Conservation (phyloP, 768 basidiomycete species). For the Stropharia rugosoannulata region DNA sequence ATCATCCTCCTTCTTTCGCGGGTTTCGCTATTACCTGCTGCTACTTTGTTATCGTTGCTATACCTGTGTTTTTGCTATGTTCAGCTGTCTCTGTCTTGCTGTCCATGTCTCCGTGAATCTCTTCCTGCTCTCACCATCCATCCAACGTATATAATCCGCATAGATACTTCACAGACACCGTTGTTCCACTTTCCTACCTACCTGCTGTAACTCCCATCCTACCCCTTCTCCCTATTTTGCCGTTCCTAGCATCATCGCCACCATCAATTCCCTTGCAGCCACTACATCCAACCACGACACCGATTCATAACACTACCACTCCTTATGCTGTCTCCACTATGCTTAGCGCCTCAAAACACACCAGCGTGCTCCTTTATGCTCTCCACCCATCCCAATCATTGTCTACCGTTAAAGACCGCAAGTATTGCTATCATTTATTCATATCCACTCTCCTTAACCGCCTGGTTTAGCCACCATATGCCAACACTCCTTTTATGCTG, state of each 20-base stretch:
- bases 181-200: too few species aligned
- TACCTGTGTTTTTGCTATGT: neutral
- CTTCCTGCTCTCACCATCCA: too few species aligned
- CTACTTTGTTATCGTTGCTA: too few species aligned
- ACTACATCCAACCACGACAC: neutral
- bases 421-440: too few species aligned
- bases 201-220: too few species aligned
- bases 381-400: neutral
- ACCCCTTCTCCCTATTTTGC: neutral
- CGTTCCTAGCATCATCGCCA: neutral
- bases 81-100: neutral
- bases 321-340: neutral
- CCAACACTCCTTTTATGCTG: too few species aligned
- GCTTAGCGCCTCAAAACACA: neutral
- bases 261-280: neutral
- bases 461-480: too few species aligned
- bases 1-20: neutral
- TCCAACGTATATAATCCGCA: too few species aligned
- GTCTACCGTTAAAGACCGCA: neutral
- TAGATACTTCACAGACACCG: too few species aligned
- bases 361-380: neutral
- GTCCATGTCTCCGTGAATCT: too few species aligned
- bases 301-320: neutral
- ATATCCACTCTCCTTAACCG: too few species aligned
- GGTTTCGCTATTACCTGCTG: too few species aligned